Evolutionary conservation across 2,329 filamentous ascomycete species (phyloP).

Genomic region (Aureobasidium sp.): DNA sequence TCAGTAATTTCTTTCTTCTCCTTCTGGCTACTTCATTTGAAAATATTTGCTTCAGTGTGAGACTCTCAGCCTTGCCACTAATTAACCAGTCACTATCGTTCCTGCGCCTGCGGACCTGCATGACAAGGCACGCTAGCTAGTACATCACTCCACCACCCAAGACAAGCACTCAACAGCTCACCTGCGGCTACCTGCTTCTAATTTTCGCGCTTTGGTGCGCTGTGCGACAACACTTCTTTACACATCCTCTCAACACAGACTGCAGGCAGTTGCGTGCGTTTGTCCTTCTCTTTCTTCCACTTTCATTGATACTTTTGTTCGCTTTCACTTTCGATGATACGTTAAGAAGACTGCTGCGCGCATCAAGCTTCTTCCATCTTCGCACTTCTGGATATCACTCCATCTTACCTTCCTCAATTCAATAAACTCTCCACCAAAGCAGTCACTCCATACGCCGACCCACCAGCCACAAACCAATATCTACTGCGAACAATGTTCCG

Average conservation of each 20-base stretch:
- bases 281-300: background rate
- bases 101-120: constrained; percentile 2
- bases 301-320: background rate
- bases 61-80: background rate
- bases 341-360: background rate
- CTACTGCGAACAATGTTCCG: constrained; percentile 16
- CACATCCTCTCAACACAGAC: background rate
- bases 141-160: background rate
- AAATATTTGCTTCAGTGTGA: background rate
- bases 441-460: background rate
- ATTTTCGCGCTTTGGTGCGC: background rate
- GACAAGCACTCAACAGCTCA: constrained; percentile 4
- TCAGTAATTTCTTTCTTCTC: background rate
- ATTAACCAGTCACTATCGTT: background rate
- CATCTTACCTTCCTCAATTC: background rate
- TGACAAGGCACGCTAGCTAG: background rate
- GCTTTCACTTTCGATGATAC: background rate
- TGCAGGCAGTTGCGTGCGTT: constrained; percentile 6
- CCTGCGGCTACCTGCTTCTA: background rate
- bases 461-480: background rate
- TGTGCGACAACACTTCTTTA: background rate
- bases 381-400: background rate
- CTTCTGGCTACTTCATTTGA: background rate
- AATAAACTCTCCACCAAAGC: background rate
- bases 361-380: background rate